phyloP scores from a whole-genome alignment of 495 filamentous ascomycete species.

The Aspergillus bridgeri region DNA sequence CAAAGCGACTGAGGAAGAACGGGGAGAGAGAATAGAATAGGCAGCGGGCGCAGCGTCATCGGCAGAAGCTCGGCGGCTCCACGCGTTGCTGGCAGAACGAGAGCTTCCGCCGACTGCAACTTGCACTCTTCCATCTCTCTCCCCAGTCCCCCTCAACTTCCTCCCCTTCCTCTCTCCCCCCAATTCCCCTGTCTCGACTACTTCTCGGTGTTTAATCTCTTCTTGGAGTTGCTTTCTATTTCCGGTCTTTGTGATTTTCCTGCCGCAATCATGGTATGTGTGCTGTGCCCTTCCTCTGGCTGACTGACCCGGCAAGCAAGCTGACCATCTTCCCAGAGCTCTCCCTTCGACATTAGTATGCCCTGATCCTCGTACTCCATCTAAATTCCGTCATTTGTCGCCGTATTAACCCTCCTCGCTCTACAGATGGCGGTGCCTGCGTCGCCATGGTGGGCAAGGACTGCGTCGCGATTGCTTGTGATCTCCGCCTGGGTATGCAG shows the following conservation, averaged over 20 bases:
- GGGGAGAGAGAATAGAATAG: conserved; percentile 11
- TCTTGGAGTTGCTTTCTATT: background rate
- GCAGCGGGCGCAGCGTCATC: conserved; percentile 49
- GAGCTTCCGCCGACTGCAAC: conserved; percentile 29
- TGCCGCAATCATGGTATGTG: conserved; percentile 22
- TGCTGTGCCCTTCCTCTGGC: conserved; percentile 6
- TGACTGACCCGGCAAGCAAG: conserved; percentile 14
- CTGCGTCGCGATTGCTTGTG: conserved; percentile 98
- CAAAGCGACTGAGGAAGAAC: background rate
- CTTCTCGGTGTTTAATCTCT: background rate
- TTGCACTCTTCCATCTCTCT: conserved; percentile 15
- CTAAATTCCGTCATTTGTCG: conserved; percentile 1
- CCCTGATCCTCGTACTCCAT: conserved; percentile 9
- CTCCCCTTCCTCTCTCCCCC: conserved; percentile 10
- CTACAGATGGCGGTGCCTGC: conserved; percentile 86
- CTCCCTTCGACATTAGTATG: conserved; percentile 89
- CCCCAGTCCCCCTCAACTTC: conserved; percentile 16
- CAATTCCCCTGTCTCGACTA: background rate
- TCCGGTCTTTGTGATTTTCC: conserved; percentile 7
- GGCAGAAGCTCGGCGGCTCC: conserved; percentile 28
- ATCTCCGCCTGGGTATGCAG: conserved; percentile 96
- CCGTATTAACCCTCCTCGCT: conserved; percentile 26
- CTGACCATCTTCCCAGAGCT: conserved; percentile 53
- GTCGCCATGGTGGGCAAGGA: conserved; percentile 99
- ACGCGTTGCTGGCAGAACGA: conserved; percentile 17